phyloP scores from a whole-genome alignment of 495 filamentous ascomycete genomes.

The Halenospora varia region DNA sequence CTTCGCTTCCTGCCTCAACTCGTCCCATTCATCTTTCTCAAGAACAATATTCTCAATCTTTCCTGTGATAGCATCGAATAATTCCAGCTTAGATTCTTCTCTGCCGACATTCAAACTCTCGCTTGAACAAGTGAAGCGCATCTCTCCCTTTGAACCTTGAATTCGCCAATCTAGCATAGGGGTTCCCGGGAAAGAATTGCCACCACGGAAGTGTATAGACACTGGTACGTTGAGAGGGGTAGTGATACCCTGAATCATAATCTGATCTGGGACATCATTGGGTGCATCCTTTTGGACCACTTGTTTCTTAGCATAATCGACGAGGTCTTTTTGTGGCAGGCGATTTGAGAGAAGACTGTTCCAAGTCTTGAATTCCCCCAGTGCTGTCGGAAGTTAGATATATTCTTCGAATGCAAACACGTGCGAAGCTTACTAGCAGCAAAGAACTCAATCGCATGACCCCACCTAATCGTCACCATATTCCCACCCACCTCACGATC shows the following conservation, averaged over 20 bases:
- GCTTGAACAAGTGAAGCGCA: slow-evolving; percentile 35
- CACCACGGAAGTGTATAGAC: slow-evolving; percentile 40
- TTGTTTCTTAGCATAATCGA: slow-evolving; percentile 30
- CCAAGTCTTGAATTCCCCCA: slow-evolving; percentile 5
- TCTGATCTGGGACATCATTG: slow-evolving; percentile 37
- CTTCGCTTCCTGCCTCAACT: slow-evolving; percentile 28
- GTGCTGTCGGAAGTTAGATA: neutral
- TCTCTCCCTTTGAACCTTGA: slow-evolving; percentile 49
- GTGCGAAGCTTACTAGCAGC: slow-evolving; percentile 6
- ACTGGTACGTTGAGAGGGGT: slow-evolving; percentile 29
- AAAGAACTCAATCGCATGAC: slow-evolving; percentile 35
- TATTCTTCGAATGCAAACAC: neutral
- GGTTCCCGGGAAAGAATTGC: slow-evolving; percentile 43
- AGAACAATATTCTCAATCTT: slow-evolving; percentile 37
- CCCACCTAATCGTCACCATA: slow-evolving; percentile 44
- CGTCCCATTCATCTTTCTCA: slow-evolving; percentile 21
- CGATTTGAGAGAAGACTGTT: slow-evolving; percentile 26
- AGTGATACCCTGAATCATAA: slow-evolving; percentile 10
- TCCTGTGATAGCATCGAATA: slow-evolving; percentile 39
- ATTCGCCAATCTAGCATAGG: slow-evolving; percentile 48
- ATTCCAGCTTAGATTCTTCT: slow-evolving; percentile 33
- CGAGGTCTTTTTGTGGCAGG: slow-evolving; percentile 18
- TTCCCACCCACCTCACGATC: slow-evolving; percentile 44
- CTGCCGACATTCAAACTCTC: slow-evolving; percentile 32
- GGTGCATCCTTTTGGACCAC: slow-evolving; percentile 43